These are phyloP conservation scores for Daedaleopsis nitida DNA, from an alignment of 768 basidiomycete species.

Conservation along the genomic window DNA sequence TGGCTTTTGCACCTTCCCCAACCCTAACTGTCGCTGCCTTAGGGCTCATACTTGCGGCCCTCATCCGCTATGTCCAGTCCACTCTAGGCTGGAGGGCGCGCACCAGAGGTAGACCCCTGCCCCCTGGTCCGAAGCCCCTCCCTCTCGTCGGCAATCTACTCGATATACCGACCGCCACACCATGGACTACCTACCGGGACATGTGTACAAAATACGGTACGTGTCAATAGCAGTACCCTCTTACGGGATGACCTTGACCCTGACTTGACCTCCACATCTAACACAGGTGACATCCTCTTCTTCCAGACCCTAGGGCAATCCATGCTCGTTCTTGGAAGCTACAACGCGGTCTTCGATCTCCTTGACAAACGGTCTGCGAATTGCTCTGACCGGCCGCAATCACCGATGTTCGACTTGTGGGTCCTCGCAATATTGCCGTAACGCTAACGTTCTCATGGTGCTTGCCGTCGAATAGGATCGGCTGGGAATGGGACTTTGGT, in stretches of 20 bases:
- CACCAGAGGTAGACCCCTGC: conserved; percentile 14
- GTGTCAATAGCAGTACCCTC: background rate
- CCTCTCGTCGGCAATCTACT: conserved; percentile 26
- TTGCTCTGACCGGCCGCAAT: conserved; percentile 37
- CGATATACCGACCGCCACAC: conserved; percentile 18
- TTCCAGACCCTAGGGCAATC: conserved; percentile 21
- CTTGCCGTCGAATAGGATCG: conserved; percentile 19
- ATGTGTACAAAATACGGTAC: conserved; percentile 4
- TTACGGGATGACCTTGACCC: background rate
- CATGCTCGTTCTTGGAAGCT: conserved; percentile 41
- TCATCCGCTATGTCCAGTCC: background rate
- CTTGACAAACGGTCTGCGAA: conserved; percentile 43
- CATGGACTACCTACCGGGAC: conserved; percentile 20
- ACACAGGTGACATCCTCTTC: conserved; percentile 6
- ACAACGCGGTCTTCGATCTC: conserved; percentile 38
- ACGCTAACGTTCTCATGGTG: background rate
- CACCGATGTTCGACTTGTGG: conserved; percentile 15
- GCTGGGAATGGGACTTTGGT: conserved; percentile 44
- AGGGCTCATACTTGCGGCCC: background rate
- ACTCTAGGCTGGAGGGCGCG: conserved; percentile 8
- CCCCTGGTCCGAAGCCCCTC: conserved; percentile 25
- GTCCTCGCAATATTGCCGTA: background rate
- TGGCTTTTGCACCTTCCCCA: background rate
- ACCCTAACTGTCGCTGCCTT: conserved; percentile 1
- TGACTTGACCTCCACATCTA: background rate